Evolutionary conservation across 106 monocot genomes (phyloP), one percentile per base, ranked within the genome.

Genomic region (Agapanthus africanus): DNA sequence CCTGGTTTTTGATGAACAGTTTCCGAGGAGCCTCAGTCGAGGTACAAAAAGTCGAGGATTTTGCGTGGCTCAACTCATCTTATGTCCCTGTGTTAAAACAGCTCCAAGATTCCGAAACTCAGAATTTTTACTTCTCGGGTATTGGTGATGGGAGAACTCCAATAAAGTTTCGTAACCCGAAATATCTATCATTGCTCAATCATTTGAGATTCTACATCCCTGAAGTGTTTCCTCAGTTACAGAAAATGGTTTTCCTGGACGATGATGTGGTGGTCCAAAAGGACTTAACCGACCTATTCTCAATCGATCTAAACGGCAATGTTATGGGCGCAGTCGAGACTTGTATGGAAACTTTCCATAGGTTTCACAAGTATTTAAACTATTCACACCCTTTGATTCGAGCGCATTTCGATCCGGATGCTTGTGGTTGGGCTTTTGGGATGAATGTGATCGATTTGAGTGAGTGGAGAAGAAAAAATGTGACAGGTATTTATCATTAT

Each of bases 241-340:
- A 85, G 41, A 92, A 88, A 57, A 70, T 92, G 19, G 78, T 92
- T 21, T 88, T 92, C 71, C 80, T 92, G 2, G 91, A 92, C 19
- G 88, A 92, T 68, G 91, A 92, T 49, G 85, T 92, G 0, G 76
- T 92, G 3, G 91, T 92, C 18, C 88, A 88, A 64, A 85, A 76
- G 69, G 91, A 92, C 65, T 36, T 92, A 3, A 67, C 83, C 0
- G 78, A 71, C 16, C 67, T 92, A 30, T 92, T 88, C 68, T 69
- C 69, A 8, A 83, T 88, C 10, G 49, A 85, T 54, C 82, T 92
- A 5, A 85, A 88, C 46, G 84, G 88, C 31, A 92, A 92, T 60
- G 91, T 92, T 50, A 88, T 92, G 76, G 91, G 91, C 1, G 91
- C 88, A 2, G 91, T 92, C 1, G 88, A 92, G 57, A 92, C 91